phyloP scores from a whole-genome alignment of 129 eudicot genomes.

The Tagetes erecta region DNA sequence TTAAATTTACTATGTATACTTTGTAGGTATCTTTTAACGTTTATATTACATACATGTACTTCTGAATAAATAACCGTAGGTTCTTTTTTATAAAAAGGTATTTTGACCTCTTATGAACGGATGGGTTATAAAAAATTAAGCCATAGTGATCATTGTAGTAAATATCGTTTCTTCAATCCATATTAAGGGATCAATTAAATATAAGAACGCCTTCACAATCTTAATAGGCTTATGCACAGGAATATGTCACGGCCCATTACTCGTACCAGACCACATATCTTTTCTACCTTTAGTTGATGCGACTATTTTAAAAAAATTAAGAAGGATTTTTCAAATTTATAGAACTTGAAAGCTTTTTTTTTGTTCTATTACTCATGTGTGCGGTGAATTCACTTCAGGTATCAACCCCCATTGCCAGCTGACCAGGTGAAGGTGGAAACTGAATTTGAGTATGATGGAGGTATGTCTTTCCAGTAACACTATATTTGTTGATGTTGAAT shows the following conservation, averaged over 20 bases:
- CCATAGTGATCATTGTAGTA: neutral
- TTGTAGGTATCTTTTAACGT: neutral
- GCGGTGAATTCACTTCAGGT: constrained; percentile 37
- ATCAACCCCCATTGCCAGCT: constrained; percentile 87
- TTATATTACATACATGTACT: neutral
- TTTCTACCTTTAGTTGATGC: neutral
- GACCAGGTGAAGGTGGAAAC: constrained; percentile 70
- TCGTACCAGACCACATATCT: neutral
- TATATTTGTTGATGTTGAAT: neutral
- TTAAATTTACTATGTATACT: neutral
- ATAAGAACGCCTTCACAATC: neutral
- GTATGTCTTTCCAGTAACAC: constrained; percentile 27
- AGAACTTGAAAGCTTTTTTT: neutral
- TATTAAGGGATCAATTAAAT: neutral
- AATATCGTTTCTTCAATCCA: neutral
- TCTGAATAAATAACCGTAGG: neutral
- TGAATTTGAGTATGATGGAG: constrained; percentile 77
- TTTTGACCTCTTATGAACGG: neutral
- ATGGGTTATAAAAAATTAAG: neutral
- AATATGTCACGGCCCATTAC: neutral
- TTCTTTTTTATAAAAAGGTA: neutral
- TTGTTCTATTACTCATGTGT: neutral
- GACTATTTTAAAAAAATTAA: neutral
- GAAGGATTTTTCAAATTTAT: neutral
- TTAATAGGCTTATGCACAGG: neutral